Evolutionary conservation across 176 grass and related monocot genomes (phyloP).

Genomic region (Chloris gayana): DNA sequence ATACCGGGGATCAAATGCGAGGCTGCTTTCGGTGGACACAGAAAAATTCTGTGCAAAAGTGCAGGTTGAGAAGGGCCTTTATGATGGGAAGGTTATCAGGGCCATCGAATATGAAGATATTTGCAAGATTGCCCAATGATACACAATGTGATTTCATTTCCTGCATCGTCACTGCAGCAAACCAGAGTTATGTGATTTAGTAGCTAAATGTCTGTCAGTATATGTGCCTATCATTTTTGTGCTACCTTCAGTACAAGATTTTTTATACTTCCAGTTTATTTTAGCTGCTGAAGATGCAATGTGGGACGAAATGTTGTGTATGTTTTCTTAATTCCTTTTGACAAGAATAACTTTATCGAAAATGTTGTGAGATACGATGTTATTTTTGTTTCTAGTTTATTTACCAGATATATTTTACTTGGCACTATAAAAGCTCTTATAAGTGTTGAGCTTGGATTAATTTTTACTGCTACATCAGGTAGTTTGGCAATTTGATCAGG

Average conservation of each 20-base stretch:
- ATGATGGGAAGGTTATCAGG: slow-evolving; percentile 84
- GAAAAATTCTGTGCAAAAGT: slow-evolving; percentile 78
- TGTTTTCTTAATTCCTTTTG: slow-evolving; percentile 19
- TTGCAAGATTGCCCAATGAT: slow-evolving; percentile 71
- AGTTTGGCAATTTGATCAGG: neutral
- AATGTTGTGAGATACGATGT: neutral
- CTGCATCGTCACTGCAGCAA: slow-evolving; percentile 2
- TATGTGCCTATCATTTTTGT: too few species aligned
- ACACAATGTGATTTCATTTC: slow-evolving; percentile 4
- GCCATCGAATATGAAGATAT: slow-evolving; percentile 94
- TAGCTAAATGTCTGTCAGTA: neutral
- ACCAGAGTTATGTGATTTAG: neutral
- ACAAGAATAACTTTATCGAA: slow-evolving; percentile 19
- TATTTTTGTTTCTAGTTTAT: slow-evolving; percentile 12
- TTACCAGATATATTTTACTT: neutral
- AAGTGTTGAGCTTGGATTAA: neutral
- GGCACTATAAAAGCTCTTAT: neutral
- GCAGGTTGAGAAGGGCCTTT: slow-evolving; percentile 88
- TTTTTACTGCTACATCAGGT: neutral
- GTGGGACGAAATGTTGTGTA: neutral
- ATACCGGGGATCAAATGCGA: slow-evolving; percentile 75
- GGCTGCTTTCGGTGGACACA: slow-evolving; percentile 73
- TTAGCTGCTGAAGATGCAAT: neutral
- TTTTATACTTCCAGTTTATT: slow-evolving; percentile 27
- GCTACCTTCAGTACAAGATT: neutral